Percentiles rank a stretch among this genome's conserved stretches.
These are phyloP conservation scores for Nakazawaea holstii DNA, from an alignment of 805 yeast species.

Conservation along the genomic window DNA sequence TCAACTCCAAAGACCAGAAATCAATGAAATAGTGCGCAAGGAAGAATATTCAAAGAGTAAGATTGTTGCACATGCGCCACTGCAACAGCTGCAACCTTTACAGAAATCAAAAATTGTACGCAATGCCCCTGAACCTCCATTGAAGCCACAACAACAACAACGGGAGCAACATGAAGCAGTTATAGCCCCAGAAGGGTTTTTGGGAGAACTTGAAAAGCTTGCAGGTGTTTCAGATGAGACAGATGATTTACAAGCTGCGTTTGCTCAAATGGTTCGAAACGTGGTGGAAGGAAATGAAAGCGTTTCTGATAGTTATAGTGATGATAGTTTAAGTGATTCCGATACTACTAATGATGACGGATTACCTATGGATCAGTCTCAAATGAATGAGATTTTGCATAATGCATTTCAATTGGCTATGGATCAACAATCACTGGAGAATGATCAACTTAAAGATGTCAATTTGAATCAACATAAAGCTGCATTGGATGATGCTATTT, in stretches of 20 bases:
- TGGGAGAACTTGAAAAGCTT: slow-evolving; percentile 11
- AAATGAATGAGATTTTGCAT: slow-evolving; percentile 67
- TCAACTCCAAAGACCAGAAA: background rate
- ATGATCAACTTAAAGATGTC: background rate
- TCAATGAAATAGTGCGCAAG: background rate
- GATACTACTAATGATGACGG: slow-evolving; percentile 4
- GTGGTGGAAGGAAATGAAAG: slow-evolving; percentile 2
- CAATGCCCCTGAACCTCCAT: no score
- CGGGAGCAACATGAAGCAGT: background rate
- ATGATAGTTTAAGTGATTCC: slow-evolving; percentile 1
- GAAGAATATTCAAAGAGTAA: background rate
- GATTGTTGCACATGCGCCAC: background rate
- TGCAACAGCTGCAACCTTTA: background rate
- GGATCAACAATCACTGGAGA: slow-evolving; percentile 26
- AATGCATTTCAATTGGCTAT: slow-evolving; percentile 75
- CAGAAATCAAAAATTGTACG: no score
- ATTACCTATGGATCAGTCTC: slow-evolving; percentile 45
- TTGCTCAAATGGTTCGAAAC: slow-evolving; percentile 38
- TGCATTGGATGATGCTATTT: slow-evolving; percentile 10
- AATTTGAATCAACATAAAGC: slow-evolving; percentile 5
- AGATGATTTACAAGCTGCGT: slow-evolving; percentile 43
- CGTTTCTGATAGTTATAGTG: slow-evolving; percentile 2
- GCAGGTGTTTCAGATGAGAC: slow-evolving; percentile 7
- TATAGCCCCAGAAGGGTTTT: slow-evolving; percentile 6
- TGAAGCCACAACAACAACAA: background rate